A percentile compares a stretch with the other conserved stretches of the same genome.
phyloP scores from a whole-genome alignment of 768 basidiomycete genomes.

The Psilocybe cyanescens region DNA sequence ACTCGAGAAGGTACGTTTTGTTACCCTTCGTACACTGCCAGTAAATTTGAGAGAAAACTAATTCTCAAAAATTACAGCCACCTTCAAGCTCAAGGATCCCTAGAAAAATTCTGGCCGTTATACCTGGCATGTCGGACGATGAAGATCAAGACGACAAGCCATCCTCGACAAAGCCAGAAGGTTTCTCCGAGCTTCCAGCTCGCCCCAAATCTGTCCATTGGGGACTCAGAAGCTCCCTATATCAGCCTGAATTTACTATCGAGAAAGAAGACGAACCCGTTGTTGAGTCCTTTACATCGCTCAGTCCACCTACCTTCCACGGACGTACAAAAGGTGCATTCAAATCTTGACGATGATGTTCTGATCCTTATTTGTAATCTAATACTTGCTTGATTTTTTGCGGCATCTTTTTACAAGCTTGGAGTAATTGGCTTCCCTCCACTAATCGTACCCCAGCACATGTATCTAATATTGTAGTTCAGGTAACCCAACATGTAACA shows the following conservation, averaged over 20 bases:
- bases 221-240: neutral
- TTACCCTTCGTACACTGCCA: neutral
- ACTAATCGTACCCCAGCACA: neutral
- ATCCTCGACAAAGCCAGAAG: too few relatives aligned
- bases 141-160: conserved; percentile 1
- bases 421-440: neutral
- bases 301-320: conserved; percentile 11
- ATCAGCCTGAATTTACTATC: conserved; percentile 12
- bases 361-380: neutral
- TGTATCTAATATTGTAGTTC: neutral
- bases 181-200: neutral
- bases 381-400: neutral
- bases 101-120: conserved; percentile 7
- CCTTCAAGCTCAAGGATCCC: neutral
- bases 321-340: neutral
- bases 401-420: neutral
- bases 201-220: neutral
- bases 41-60: neutral
- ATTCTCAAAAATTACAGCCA: neutral
- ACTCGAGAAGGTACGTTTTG: neutral
- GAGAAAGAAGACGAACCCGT: conserved; percentile 4
- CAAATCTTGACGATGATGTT: neutral
- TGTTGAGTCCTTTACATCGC: conserved; percentile 1
- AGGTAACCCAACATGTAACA: neutral
- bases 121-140: conserved; percentile 15